Base-by-base conservation (phyloP, 441 rosid species). In the Arabidopsis lyrata region DNA sequence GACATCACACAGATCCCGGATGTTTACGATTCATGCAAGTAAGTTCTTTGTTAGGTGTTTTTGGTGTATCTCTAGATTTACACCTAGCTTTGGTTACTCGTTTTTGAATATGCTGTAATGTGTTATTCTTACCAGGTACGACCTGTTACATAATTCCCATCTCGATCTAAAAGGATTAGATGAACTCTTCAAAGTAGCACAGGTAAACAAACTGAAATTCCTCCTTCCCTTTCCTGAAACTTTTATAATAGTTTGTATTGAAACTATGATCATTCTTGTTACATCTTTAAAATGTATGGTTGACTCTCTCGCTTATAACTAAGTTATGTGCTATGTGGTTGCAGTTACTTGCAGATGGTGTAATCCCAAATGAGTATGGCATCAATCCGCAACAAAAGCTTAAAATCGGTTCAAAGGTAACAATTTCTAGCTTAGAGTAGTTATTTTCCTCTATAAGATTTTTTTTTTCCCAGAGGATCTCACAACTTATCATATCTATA, bases 1-100 rank as follows among this genome's bases (percentile, higher is more conserved):
- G 99, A 96, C 75, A 87, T 94, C 75, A 96, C 99, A 5, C 99
- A 96, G 82, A 96, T 96, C 81, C 99, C 99, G 22, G 99, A 96
- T 79, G 90, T 96, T 73, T 96, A 96, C 64, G 99, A 96, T 87
- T 96, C 99, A 11, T 93, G 98, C 99, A 96, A 96, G 99, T 96
- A 87, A 91, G 99, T 87, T 58, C 49, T 15, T 6, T 68, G 69
- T 77, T 61, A 31, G 75, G 13, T 71, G 16, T 50, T 31, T 11
- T 9, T 66, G 67, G 22, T 36, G 32, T 66, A 50, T 60, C 18
- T 34, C 63, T 52, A 52, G 45, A 14, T 77, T 70, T 18, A 9
- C 8, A 11, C 14, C 52, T 20, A 18, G 48, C 60, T 44, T 32
- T 77, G 12, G 12, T 54, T 77, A 12, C 14, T 65, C 44, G 49